phyloP scores from a whole-genome alignment of 768 basidiomycete species.

The Pholiota microspora region DNA sequence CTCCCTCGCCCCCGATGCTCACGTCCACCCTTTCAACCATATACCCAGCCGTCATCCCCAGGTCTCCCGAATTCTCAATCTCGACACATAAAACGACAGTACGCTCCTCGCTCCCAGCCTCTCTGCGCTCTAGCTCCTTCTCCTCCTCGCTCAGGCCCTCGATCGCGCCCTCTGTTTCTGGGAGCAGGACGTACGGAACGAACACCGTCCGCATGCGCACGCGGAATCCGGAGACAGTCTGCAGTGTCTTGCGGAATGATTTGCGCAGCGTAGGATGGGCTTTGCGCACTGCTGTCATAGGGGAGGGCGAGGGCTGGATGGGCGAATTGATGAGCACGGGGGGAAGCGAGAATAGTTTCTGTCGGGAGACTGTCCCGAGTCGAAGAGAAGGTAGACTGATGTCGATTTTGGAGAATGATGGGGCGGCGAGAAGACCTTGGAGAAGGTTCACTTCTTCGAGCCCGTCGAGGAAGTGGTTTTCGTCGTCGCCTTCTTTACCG shows the following conservation, averaged over 20 bases:
- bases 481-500: conserved; percentile 43
- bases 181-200: conserved; percentile 78
- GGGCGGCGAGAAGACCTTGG: conserved; percentile 66
- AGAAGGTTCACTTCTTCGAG: conserved; percentile 57
- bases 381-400: conserved; percentile 67
- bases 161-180: conserved; percentile 31
- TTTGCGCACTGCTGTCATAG: conserved; percentile 44
- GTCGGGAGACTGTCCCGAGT: conserved; percentile 65
- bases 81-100: conserved; percentile 91
- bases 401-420: conserved; percentile 25
- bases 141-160: conserved; percentile 36
- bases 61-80: conserved; percentile 78
- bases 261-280: conserved; percentile 75
- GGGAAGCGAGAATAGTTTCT: conserved; percentile 63
- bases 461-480: conserved; percentile 41
- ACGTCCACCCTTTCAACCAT: conserved; percentile 76
- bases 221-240: conserved; percentile 78
- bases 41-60: conserved; percentile 60
- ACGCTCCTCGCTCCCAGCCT: conserved; percentile 74
- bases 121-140: conserved; percentile 55
- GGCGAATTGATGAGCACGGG: conserved; percentile 44
- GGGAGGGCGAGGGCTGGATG: conserved; percentile 44
- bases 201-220: conserved; percentile 95
- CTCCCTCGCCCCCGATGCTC: conserved; percentile 66
- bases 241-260: conserved; percentile 78